Conservation (phyloP, 1,284 basidiomycete genomes). For the Pseudozyma flocculosa region DNA sequence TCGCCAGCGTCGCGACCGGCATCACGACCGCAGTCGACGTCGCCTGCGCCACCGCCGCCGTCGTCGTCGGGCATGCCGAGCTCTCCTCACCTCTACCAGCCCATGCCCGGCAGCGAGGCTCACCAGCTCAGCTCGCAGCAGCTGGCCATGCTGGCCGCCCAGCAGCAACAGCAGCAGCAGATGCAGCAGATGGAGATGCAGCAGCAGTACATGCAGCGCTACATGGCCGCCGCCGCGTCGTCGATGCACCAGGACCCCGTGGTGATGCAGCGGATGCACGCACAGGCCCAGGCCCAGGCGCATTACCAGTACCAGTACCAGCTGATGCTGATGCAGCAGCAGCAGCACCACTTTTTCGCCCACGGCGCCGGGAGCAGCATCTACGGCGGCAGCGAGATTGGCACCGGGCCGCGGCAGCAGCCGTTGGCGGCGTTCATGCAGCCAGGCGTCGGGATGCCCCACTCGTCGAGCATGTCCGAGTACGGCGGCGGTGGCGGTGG, state of each 20-base stretch:
- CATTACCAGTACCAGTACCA: slow-evolving; percentile 30
- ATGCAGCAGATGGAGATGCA: slow-evolving; percentile 27
- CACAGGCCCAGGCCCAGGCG: slow-evolving; percentile 27
- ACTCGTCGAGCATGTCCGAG: neutral
- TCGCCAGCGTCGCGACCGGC: neutral
- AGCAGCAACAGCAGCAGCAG: slow-evolving; percentile 24
- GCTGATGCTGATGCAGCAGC: slow-evolving; percentile 30
- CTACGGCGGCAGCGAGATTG: slow-evolving; percentile 17
- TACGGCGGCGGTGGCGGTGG: neutral
- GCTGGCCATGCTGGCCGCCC: slow-evolving; percentile 19
- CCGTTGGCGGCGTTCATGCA: slow-evolving; percentile 34
- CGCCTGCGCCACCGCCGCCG: too few relatives aligned
- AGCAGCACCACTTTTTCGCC: slow-evolving; percentile 18
- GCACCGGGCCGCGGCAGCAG: neutral
- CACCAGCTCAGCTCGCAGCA: slow-evolving; percentile 2
- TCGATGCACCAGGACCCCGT: slow-evolving; percentile 30
- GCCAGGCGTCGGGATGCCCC: slow-evolving; percentile 3
- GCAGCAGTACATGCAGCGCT: slow-evolving; percentile 36
- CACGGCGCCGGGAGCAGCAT: slow-evolving; percentile 5
- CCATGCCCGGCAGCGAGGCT: neutral
- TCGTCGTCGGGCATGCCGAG: neutral
- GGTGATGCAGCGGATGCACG: slow-evolving; percentile 32
- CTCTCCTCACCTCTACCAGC: neutral
- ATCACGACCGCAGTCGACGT: neutral
- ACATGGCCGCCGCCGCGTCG: slow-evolving; percentile 24